Evolutionary conservation across 2,329 filamentous ascomycete genomes (phyloP).

Genomic region (Tolypocladium inflatum): DNA sequence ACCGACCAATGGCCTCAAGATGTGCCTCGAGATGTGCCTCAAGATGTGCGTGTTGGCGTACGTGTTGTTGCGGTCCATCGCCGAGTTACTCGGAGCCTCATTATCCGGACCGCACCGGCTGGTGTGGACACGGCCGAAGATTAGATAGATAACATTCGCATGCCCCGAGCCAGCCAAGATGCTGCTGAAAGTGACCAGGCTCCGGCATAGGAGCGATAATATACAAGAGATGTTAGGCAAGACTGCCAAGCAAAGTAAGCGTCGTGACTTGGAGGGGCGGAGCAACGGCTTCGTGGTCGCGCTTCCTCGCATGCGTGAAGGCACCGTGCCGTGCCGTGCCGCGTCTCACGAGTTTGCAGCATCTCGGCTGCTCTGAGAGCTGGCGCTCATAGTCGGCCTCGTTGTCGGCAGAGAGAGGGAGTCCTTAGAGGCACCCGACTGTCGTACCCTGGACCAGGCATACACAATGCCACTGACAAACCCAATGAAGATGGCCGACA

Average conservation of each 20-base stretch:
- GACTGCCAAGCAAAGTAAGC: background rate
- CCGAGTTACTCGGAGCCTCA: background rate
- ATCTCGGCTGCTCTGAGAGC: slow-evolving; percentile 83
- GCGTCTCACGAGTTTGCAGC: slow-evolving; percentile 48
- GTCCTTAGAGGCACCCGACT: slow-evolving; percentile 57
- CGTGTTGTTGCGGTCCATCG: background rate
- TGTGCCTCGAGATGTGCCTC: background rate
- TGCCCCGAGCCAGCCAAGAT: background rate
- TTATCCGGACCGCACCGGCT: too few relatives aligned
- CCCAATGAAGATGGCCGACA: slow-evolving; percentile 82
- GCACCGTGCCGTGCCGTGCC: background rate
- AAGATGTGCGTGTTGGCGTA: background rate
- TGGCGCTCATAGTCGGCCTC: slow-evolving; percentile 67
- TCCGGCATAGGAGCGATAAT: background rate
- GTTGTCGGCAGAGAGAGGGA: slow-evolving; percentile 51
- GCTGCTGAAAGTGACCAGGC: background rate
- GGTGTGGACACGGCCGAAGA: background rate
- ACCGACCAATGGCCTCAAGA: background rate
- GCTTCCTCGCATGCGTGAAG: background rate
- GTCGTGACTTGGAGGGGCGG: background rate
- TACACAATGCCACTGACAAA: slow-evolving; percentile 92
- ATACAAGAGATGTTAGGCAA: background rate
- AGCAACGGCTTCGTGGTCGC: background rate
- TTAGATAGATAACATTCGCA: background rate
- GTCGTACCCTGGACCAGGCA: slow-evolving; percentile 52